Base-by-base conservation (phyloP, 1,284 basidiomycete genomes). In the Heterobasidion occidentale region DNA sequence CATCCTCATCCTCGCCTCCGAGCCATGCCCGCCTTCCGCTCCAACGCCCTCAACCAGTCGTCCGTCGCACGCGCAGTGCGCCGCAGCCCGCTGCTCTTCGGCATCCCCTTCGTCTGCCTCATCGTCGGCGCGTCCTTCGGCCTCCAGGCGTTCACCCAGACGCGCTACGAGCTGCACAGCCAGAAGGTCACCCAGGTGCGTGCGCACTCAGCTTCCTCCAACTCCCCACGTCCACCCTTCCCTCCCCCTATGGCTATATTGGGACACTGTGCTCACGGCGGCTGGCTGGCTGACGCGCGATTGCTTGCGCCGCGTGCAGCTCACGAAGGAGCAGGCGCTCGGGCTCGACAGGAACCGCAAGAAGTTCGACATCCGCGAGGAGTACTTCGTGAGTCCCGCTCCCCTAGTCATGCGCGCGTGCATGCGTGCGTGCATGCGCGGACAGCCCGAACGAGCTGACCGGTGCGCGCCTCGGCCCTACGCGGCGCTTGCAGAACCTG, bases 301-400 rank as follows among this genome's bases (percentile, higher is more conserved):
- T 44, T 33, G n/a, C 5, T 36, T 34, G 34, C 2, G n/a, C 36
- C 17, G 15, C 15, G 42, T 49, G 15, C 59, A 92, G 83, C 71
- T 98, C 36, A 80, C 81, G 36, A 88, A 87, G 64, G 90, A 97
- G 70, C 87, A 97, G 64, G 90, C 92, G 64, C 75, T 97, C 48
- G 83, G 87, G 4, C 78, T 98, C 70, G 80, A 85, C 62, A 85
- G 81, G 72, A 82, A 87, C 51, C 79, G 91, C 70, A 91, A 90
- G 73, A 89, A 85, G 74, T 86, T 98, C 58, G 94, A 98, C 70
- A 88, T 98, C 27, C 75, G 92, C 52, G 95, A 98, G 70, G 96
- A 98, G 69, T 98, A 98, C 72, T 98, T 89, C 68, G 93, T 95
- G 73, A 71, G 92, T 84, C 19, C 12, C 44, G 36, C 48, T 17